These are phyloP conservation scores for Backusella liffmaniae DNA, from an alignment of 192 early-diverging fungal genomes.

Conservation along the genomic window DNA sequence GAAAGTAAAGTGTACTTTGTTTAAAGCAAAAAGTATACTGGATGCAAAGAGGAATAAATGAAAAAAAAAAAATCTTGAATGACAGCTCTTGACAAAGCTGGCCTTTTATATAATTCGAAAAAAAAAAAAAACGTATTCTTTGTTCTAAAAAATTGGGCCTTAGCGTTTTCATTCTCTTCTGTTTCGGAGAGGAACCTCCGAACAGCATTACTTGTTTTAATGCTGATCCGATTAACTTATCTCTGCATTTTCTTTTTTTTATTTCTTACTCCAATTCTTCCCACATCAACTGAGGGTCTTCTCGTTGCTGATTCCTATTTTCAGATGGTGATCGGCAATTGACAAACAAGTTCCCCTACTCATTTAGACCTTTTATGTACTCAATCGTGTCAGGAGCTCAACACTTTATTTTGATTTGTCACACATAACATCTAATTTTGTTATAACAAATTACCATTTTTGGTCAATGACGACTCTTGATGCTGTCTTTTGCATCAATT, in stretches of 20 bases:
- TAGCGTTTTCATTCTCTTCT: not conserved
- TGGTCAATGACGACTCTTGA: constrained; percentile 1
- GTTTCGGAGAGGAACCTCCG: not conserved
- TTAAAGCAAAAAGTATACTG: not conserved
- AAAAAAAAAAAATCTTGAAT: not conserved
- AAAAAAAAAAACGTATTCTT: not conserved
- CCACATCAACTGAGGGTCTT: not conserved
- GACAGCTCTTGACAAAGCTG: not conserved
- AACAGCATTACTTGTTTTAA: not conserved
- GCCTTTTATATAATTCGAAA: not conserved
- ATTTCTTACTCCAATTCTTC: not conserved
- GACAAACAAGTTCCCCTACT: constrained; percentile 7
- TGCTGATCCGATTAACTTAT: not conserved
- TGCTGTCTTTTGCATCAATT: constrained; percentile 7
- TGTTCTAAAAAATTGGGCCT: not conserved
- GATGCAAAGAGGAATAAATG: not conserved
- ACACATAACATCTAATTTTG: not conserved
- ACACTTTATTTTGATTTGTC: not conserved
- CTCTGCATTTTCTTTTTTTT: not conserved
- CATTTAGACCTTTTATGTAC: not conserved
- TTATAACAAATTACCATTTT: not conserved
- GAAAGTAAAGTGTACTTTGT: constrained; percentile 8
- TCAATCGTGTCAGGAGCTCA: not conserved
- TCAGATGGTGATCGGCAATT: not conserved
- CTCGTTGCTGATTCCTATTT: not conserved